phyloP scores from a whole-genome alignment of 768 basidiomycete species.

The Trametes maxima region DNA sequence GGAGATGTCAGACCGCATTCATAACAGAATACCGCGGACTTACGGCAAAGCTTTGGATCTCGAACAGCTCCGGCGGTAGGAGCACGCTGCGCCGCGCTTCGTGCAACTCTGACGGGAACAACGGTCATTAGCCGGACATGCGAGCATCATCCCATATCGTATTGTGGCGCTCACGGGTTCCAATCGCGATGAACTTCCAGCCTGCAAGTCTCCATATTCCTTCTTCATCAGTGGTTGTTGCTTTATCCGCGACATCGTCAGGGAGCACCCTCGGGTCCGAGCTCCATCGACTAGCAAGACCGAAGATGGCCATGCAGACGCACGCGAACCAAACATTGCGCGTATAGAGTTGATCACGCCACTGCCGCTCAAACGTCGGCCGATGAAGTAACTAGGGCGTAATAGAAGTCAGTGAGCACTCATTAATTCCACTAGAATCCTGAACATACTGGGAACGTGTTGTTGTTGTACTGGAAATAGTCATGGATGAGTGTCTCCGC shows the following conservation, averaged over 20 bases:
- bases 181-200: slow-evolving; percentile 59
- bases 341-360: slow-evolving; percentile 21
- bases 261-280: slow-evolving; percentile 32
- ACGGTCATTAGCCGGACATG: not conserved
- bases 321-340: slow-evolving; percentile 35
- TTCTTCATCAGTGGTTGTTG: slow-evolving; percentile 32
- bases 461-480: slow-evolving; percentile 67
- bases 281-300: slow-evolving; percentile 33
- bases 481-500: slow-evolving; percentile 58
- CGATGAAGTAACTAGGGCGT: slow-evolving; percentile 23
- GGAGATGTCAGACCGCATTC: slow-evolving; percentile 3
- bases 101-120: slow-evolving; percentile 48
- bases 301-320: slow-evolving; percentile 34
- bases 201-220: slow-evolving; percentile 57
- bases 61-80: slow-evolving; percentile 60
- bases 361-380: slow-evolving; percentile 28
- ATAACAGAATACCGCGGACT: slow-evolving; percentile 25
- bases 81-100: slow-evolving; percentile 52
- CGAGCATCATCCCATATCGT: not conserved
- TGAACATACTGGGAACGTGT: slow-evolving; percentile 47
- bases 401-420: not conserved
- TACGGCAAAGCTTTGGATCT: slow-evolving; percentile 60
- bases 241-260: slow-evolving; percentile 20
- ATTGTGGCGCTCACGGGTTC: slow-evolving; percentile 45
- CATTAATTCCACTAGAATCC: not conserved